Evolutionary conservation across 2,329 filamentous ascomycete species (phyloP), one percentile per base, ranked within the genome.

Genomic region (Xylariaceae sp.): DNA sequence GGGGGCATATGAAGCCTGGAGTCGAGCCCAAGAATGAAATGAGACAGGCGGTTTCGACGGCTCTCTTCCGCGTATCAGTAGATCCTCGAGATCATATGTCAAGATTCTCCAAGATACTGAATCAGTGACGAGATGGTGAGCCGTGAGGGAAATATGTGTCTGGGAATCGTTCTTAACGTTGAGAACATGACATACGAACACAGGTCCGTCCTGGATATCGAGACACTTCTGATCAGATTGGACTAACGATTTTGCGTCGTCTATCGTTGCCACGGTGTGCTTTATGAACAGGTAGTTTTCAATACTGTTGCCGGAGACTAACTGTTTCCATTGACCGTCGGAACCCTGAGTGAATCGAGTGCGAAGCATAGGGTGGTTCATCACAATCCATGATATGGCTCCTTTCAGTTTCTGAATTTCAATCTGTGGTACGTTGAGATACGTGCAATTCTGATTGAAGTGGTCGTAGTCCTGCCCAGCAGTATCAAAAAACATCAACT

Each of bases 401-500:
- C 16, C 11, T 16, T 37, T 10, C 11, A 49, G 22, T 20, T 11
- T 6, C 17, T 32, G 12, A 12, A 37, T 32, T 6, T 27, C 11
- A 6, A 41, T 23, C 2, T 5, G 22, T 7, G 34, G 37, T 4
- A 32, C 29, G 33, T 40, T 25, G 7, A 37, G 40, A 25, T 43
- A 42, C 17, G 22, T 14, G 11, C 38, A 4, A 16, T 36, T 51
- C n/a, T 49, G 46, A 22, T 49, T 49, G 32, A 49, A 51, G 17
- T 48, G 72, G 20, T 67, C 67, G 16, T 67, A 57, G 3, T 64
- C 64, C 2, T 66, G 54, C 0, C 53, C 49, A 6, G 44, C 37
- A 5, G 43, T 34, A 40, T 64, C 45, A 45, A 74, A 71, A 45
- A 70, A 72, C 27, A 73, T 57, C 16, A 63, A 57, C 44, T 75